These are phyloP conservation scores for Starmerella sp. DNA, from an alignment of 805 yeast genomes.

Conservation along the genomic window DNA sequence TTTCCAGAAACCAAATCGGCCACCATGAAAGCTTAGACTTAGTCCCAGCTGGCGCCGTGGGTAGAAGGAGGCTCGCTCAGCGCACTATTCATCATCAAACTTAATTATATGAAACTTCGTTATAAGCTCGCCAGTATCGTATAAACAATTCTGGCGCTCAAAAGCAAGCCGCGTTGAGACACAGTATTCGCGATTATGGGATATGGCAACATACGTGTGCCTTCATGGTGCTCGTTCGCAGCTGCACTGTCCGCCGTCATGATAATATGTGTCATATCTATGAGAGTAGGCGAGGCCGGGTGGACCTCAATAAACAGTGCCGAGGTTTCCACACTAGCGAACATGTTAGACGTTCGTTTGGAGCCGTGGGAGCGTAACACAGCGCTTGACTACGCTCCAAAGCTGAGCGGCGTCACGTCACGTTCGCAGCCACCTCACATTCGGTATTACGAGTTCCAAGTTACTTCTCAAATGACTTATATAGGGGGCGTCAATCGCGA, in stretches of 20 bases:
- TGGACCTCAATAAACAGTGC: neutral
- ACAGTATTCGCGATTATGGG: neutral
- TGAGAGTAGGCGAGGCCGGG: neutral
- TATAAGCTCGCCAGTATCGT: neutral
- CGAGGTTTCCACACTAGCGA: neutral
- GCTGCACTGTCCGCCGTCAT: neutral
- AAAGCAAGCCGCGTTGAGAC: no score
- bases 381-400: constrained; percentile 21
- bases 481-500: constrained; percentile 32
- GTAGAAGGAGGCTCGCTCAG: neutral
- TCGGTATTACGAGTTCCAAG: constrained; percentile 6
- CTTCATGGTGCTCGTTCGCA: constrained; percentile 6
- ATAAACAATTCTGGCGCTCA: neutral
- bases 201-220: neutral
- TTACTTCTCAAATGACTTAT: constrained; percentile 6
- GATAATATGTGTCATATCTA: neutral
- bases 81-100: neutral
- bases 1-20: no score
- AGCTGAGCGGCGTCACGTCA: neutral
- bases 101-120: neutral
- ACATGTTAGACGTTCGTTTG: neutral
- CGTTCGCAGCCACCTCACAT: constrained; percentile 11
- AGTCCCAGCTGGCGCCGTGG: no score
- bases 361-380: constrained; percentile 27
- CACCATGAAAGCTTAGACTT: no score